phyloP scores from a whole-genome alignment of 192 early-diverging fungal genomes.

The Coemansia aciculifera region DNA sequence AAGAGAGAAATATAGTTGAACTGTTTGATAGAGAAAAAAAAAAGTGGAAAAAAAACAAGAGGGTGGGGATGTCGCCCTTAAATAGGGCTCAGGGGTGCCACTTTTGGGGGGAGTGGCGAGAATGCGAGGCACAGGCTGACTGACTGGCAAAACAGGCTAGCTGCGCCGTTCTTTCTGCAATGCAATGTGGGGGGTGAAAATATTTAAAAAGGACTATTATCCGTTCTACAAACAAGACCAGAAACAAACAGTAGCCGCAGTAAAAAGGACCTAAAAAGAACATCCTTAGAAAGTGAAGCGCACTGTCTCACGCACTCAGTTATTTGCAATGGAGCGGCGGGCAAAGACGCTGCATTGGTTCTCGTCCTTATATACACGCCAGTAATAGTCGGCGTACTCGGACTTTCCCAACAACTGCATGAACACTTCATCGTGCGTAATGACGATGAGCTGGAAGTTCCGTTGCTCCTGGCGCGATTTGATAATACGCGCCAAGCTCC shows the following conservation, averaged over 20 bases:
- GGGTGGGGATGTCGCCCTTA: background rate
- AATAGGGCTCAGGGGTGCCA: background rate
- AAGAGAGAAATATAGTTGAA: background rate
- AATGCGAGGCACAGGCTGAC: background rate
- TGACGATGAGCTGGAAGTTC: conserved; percentile 97
- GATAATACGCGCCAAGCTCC: conserved; percentile 78
- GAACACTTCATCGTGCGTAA: conserved; percentile 98
- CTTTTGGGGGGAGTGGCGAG: background rate
- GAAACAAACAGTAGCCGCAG: background rate
- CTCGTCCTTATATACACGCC: conserved; percentile 80
- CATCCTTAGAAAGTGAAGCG: background rate
- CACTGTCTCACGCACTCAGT: conserved; percentile 19
- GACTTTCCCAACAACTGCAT: conserved; percentile 75
- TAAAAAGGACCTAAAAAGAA: conserved; percentile 8
- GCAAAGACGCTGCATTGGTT: conserved; percentile 47
- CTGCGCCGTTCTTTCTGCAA: conserved; percentile 5
- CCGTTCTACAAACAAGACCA: background rate
- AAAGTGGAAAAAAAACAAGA: background rate
- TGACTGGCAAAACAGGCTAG: background rate
- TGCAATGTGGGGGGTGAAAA: background rate
- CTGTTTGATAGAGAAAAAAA: background rate
- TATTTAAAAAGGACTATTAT: background rate
- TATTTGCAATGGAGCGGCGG: conserved; percentile 41
- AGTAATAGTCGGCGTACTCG: conserved; percentile 87
- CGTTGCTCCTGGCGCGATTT: conserved; percentile 70